These are phyloP conservation scores for Anastatica hierochuntica DNA, from an alignment of 345 rosid species.

Conservation along the genomic window DNA sequence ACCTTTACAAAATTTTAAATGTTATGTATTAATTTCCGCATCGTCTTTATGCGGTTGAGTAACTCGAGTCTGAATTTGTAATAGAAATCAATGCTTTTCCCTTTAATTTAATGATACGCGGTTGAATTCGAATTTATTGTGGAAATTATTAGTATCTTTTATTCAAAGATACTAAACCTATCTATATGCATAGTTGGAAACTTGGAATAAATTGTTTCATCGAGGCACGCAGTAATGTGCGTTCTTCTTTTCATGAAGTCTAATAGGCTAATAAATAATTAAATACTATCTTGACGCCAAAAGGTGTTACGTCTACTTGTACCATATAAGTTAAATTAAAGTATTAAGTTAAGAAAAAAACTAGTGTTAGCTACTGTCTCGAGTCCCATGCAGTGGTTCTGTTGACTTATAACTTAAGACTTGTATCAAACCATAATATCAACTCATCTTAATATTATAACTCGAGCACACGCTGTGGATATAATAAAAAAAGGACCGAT, in stretches of 20 bases:
- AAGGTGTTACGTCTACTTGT: constrained; percentile 11
- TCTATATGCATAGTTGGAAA: background rate
- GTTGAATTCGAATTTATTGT: constrained; percentile 3
- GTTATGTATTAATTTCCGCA: too few relatives aligned
- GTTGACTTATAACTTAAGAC: constrained; percentile 21
- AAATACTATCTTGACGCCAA: constrained; percentile 8
- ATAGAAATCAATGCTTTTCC: background rate
- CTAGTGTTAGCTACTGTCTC: constrained; percentile 16
- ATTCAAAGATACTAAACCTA: background rate
- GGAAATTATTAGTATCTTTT: background rate
- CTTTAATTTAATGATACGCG: background rate
- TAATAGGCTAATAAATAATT: constrained; percentile 9
- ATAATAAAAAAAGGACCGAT: too few relatives aligned
- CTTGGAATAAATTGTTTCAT: background rate
- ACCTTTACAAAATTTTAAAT: background rate
- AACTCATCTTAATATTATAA: too few relatives aligned
- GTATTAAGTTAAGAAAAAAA: background rate
- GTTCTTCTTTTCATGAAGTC: constrained; percentile 9
- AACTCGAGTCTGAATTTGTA: background rate
- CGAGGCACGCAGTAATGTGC: background rate
- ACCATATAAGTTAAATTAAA: constrained; percentile 11
- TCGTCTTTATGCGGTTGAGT: background rate
- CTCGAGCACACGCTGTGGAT: too few relatives aligned
- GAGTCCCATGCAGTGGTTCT: constrained; percentile 27
- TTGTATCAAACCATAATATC: too few relatives aligned